Percentiles rank a stretch among this genome's conserved stretches.
These are phyloP conservation scores for Vigna unguiculata DNA, from an alignment of 306 rosid genomes.

Conservation along the genomic window DNA sequence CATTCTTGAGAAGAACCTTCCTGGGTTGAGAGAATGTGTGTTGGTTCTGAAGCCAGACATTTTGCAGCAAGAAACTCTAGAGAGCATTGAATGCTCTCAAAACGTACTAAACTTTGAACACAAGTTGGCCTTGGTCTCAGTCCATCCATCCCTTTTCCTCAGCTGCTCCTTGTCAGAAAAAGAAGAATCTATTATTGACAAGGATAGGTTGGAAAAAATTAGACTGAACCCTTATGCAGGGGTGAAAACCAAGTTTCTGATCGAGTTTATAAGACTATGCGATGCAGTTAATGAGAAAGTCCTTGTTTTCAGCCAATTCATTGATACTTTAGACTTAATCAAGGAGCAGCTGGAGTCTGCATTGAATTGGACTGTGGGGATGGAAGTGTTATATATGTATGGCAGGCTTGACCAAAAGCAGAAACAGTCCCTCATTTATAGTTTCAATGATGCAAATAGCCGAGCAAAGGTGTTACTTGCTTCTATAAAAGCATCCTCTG, in stretches of 20 bases:
- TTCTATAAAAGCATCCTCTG: constrained; percentile 48
- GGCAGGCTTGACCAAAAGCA: constrained; percentile 35
- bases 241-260: constrained; percentile 48
- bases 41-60: constrained; percentile 42
- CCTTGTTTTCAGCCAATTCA: constrained; percentile 51
- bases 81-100: constrained; percentile 29
- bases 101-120: constrained; percentile 21
- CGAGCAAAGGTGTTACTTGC: constrained; percentile 48
- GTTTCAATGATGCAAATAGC: constrained; percentile 46
- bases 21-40: constrained; percentile 51
- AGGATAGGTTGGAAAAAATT: constrained; percentile 15
- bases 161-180: not conserved
- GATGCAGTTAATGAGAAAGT: constrained; percentile 44
- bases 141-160: constrained; percentile 55
- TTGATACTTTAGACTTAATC: constrained; percentile 35
- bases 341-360: constrained; percentile 29
- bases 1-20: constrained; percentile 51
- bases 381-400: constrained; percentile 36
- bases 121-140: constrained; percentile 43
- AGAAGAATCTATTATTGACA: constrained; percentile 41
- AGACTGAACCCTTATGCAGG: constrained; percentile 39
- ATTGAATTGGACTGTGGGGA: constrained; percentile 41
- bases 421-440: constrained; percentile 33
- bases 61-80: constrained; percentile 43
- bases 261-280: constrained; percentile 47